phyloP scores from a whole-genome alignment of 1,139 yeast genomes.

The Yamadazyma blattariae region DNA sequence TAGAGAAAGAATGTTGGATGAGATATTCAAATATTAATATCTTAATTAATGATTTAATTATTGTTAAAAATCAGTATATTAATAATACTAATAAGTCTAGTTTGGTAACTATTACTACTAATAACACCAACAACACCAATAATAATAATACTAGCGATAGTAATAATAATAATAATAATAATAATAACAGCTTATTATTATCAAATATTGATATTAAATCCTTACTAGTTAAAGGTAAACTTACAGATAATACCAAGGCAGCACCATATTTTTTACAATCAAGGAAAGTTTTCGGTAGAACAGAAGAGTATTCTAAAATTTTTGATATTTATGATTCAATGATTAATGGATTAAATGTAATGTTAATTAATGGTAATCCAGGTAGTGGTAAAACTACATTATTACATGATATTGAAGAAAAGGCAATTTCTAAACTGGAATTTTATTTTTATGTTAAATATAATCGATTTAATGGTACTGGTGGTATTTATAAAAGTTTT shows the following conservation, averaged over 20 bases:
- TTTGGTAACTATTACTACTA: too few species aligned
- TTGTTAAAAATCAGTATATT: slow-evolving; percentile 20
- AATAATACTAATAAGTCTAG: slow-evolving; percentile 10
- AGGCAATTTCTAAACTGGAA: slow-evolving; percentile 33
- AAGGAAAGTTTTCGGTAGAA: slow-evolving; percentile 36
- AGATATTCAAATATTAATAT: slow-evolving; percentile 38
- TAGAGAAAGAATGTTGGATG: slow-evolving; percentile 41
- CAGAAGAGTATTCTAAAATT: slow-evolving; percentile 24
- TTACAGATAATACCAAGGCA: neutral
- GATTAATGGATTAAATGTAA: slow-evolving; percentile 21
- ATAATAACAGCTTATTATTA: neutral
- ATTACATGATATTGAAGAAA: slow-evolving; percentile 38
- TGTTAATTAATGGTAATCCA: slow-evolving; percentile 41
- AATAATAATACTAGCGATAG: too few species aligned
- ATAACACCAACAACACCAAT: too few species aligned
- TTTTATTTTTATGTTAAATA: slow-evolving; percentile 46
- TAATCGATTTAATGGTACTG: slow-evolving; percentile 24
- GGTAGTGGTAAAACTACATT: slow-evolving; percentile 51
- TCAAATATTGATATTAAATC: neutral
- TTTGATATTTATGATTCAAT: slow-evolving; percentile 13
- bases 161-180: neutral
- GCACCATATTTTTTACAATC: slow-evolving; percentile 17
- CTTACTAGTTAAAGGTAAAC: slow-evolving; percentile 3
- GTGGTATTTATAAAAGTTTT: slow-evolving; percentile 21
- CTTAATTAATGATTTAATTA: slow-evolving; percentile 38